Evolutionary conservation across 164 flowering plant species (phyloP).

Genomic region (Sextonia rubra): DNA sequence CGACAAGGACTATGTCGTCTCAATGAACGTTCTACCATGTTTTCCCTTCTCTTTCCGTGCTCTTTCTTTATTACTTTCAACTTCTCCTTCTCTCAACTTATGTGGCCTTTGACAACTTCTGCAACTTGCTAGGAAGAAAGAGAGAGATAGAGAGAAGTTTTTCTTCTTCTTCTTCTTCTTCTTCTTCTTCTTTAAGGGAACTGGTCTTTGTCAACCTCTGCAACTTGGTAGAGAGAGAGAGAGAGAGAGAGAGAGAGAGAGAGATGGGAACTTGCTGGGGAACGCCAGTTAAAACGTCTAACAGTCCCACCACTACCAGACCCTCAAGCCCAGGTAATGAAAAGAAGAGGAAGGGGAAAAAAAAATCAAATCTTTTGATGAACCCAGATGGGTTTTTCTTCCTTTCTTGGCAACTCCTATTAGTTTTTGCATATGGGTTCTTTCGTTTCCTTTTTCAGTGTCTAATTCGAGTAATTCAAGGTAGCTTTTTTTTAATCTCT

Average conservation of each 20-base stretch:
- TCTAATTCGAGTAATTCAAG: too few species aligned
- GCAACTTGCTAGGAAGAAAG: too few species aligned
- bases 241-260: background rate
- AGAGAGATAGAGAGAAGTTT: too few species aligned
- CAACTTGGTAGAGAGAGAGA: background rate
- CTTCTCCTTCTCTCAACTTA: too few species aligned
- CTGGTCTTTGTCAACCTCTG: background rate
- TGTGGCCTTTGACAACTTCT: too few species aligned
- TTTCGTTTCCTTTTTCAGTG: too few species aligned
- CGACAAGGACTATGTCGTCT: too few species aligned
- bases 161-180: too few species aligned
- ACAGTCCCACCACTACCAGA: background rate
- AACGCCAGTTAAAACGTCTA: background rate
- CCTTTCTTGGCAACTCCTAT: background rate
- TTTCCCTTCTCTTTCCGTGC: too few species aligned
- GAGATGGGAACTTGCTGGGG: slow-evolving; percentile 4
- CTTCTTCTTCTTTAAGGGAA: background rate
- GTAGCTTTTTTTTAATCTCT: background rate
- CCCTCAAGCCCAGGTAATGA: background rate
- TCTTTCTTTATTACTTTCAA: too few species aligned
- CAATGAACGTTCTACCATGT: too few species aligned
- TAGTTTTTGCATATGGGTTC: background rate
- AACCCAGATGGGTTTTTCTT: background rate
- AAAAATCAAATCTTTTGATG: background rate
- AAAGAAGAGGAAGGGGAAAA: background rate